phyloP scores from a whole-genome alignment of 441 rosid species.

The Rhodomyrtus psidioides region DNA sequence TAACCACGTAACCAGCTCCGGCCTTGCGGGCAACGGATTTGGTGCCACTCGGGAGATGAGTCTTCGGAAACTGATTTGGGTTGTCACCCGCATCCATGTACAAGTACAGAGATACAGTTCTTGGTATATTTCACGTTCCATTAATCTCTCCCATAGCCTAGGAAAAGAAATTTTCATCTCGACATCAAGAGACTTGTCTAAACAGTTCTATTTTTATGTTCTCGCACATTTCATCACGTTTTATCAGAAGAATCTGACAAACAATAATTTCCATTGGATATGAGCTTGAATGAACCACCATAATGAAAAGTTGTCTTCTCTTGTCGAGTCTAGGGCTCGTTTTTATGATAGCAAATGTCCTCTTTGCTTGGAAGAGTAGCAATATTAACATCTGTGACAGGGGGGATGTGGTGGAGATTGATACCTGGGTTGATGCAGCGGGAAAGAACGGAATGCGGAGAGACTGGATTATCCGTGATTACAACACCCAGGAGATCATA shows the following conservation, averaged over 20 bases:
- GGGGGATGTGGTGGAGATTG: constrained; percentile 58
- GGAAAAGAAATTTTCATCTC: background rate
- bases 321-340: background rate
- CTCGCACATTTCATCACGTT: background rate
- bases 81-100: constrained; percentile 42
- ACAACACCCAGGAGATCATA: constrained; percentile 34
- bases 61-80: constrained; percentile 45
- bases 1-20: constrained; percentile 46
- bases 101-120: constrained; percentile 42
- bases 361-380: background rate
- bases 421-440: constrained; percentile 47
- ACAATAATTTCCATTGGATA: background rate
- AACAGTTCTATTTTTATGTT: background rate
- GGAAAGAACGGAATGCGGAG: constrained; percentile 53
- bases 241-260: background rate
- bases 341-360: background rate
- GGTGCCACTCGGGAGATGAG: constrained; percentile 52
- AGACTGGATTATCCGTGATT: constrained; percentile 49
- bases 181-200: background rate
- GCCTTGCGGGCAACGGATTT: constrained; percentile 42
- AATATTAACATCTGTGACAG: constrained; percentile 9
- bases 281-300: background rate
- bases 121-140: constrained; percentile 24
- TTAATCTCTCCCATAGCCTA: background rate
- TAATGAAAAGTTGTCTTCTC: background rate